Base-by-base conservation (phyloP, 306 rosid genomes). In the Acacia confusa region DNA sequence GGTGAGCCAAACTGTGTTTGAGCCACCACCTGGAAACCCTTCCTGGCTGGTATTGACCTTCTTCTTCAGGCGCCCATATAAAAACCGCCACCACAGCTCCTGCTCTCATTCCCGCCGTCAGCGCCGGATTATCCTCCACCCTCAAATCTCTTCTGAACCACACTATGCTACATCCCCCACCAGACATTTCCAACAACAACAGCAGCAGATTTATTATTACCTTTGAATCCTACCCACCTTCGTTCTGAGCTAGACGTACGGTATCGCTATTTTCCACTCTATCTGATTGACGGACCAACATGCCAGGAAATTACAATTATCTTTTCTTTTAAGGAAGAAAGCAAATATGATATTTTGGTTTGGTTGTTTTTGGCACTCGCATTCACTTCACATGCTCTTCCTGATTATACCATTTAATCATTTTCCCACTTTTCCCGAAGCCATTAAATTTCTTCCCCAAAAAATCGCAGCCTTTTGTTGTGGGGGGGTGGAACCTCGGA, bases 101-200 rank as follows among this genome's bases (percentile, higher is more conserved):
- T 19, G 94, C 90, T 88, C 99, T 87, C 8, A 96, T 98, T 57
- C 94, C 99, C 52, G 99, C 99, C 0, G 90, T 87, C 11, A 96
- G 83, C 38, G 99, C 99, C 34, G 99, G 96, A 72, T 96, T 96
- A 86, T 96, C 99, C 72, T 93, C 99, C 2, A 96, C 79, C 81
- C 99, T 93, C 88, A 96, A 97, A 92, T 96, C 99, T 82, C 99
- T 92, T 81, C 99, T 96, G 90, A 96, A 93, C 99, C 99, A 96
- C 38, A 96, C 98, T 85, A 96, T 92, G 83, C 97, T 96, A 83
- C 99, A 92, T 28, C 99, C 97, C 43, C 98, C 96, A 70, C 94
- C 86, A 84, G 98, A 87, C 98, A 93, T 93, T 86, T 83, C 89
- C 52, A 47, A 47, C 52, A 11, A 2, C 82, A 78, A 25, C 12